Evolutionary conservation across 164 flowering plant species (phyloP), one percentile per base, ranked within the genome.

Genomic region (Magnolia changhungtana): DNA sequence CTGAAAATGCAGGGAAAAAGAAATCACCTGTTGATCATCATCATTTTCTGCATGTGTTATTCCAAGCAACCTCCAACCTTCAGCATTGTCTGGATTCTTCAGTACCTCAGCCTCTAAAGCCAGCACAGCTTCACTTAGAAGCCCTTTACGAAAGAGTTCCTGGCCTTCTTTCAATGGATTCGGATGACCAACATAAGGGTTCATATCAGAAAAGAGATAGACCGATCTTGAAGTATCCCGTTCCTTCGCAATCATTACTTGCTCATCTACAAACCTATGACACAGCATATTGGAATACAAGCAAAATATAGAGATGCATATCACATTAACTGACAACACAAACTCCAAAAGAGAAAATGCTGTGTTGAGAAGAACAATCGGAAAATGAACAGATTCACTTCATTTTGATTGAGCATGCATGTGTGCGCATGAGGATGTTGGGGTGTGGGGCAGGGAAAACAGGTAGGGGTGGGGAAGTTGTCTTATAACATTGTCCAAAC

Each of bases 1-100:
- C 45, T 16, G 66, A 52, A 72, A 37, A 16, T 67, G n/a, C 11
- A 0, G n/a, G 31, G 55, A 18, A 70, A 19, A n/a, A 61, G 45
- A 7, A 63, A 14, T 73, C 49, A 96, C 98, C 96, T 96, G 99
- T 76, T 96, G 99, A 84, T 94, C 99, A 86, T 96, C 99, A 83
- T 96, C 99, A 84, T 96, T 96, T 79, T 96, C 98, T 66, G 99
- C 99, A 86, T 92, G 97, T 67, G 99, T 89, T 80, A 96, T 87
- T 74, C 99, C 98, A 82, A 96, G 97, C 81, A 96, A 83, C 83
- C 99, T 91, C 99, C 99, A 96, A 72, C 97, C 99, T 90, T 96
- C 98, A 75, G 98, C 88, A 85, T 94, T 96, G 8, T 91, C 92
- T 71, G 97, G 98, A 81, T 94, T 92, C 84, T 93, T 95, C 50